Conservation (phyloP, 2,329 filamentous ascomycete genomes). For the Exophiala oligosperma region DNA sequence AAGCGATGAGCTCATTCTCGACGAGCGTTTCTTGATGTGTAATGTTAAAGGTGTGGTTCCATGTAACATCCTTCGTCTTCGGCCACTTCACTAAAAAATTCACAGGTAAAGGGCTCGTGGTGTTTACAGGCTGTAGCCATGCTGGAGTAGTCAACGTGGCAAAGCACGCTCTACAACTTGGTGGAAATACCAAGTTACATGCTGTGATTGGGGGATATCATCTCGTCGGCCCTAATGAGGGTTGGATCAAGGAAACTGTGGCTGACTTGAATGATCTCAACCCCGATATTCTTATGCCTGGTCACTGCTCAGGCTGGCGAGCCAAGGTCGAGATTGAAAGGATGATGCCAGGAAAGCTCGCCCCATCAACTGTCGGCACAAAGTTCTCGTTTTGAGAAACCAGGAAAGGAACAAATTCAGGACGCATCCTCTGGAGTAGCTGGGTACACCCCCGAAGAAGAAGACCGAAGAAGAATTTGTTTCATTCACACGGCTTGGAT, state of each 20-base stretch:
- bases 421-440: neutral
- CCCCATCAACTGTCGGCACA: conserved; percentile 53
- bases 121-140: conserved; percentile 59
- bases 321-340: conserved; percentile 56
- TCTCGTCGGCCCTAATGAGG: conserved; percentile 48
- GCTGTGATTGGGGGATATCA: conserved; percentile 57
- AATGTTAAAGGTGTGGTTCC: conserved; percentile 48
- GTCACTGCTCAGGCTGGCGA: conserved; percentile 58
- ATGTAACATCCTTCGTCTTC: neutral
- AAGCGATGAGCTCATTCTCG: conserved; percentile 50
- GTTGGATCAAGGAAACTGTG: conserved; percentile 48
- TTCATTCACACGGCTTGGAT: too few relatives aligned
- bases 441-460: too few relatives aligned
- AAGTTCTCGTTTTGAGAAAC: conserved; percentile 37
- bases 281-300: conserved; percentile 53
- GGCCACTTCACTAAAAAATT: neutral
- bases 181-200: conserved; percentile 41
- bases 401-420: too few relatives aligned
- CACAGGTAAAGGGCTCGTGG: conserved; percentile 52
- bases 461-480: too few relatives aligned
- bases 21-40: conserved; percentile 57
- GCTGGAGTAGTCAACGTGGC: conserved; percentile 56
- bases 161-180: conserved; percentile 46
- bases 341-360: conserved; percentile 51
- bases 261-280: conserved; percentile 49